Base-by-base conservation (phyloP, 139 green algal species). In the Volvox africanus region DNA sequence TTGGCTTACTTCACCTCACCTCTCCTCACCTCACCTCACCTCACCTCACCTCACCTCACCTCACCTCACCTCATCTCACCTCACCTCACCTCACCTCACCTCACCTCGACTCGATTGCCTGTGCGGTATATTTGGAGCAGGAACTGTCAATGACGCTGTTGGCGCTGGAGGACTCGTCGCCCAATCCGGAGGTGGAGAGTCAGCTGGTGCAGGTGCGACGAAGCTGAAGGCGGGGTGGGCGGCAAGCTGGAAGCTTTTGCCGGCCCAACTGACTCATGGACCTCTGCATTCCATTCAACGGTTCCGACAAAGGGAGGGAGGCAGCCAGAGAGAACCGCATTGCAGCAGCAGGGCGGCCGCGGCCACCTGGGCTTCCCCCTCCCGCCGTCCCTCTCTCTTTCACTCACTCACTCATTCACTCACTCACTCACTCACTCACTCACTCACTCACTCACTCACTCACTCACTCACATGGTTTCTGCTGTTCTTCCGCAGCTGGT, bases 81-180 rank as follows among this genome's bases (percentile, higher is more conserved):
- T 73, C 9, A 28, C 44, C 44, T 55, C 9, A 28, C 24, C 65
- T 73, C 9, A 28, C 44, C 44, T 55, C 5, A 73, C 65, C 11
- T 73, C 6, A 73, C 65, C 65, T 28, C 2, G 65, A 12, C 24
- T 19, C 62, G 62, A 19, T 17, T 73, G 21, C 65, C 21, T 24
- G 65, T 73, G 21, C 65, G 65, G 5, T 73, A n/a, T 73, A 2
- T 73, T 16, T 28, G 65, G 65, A 24, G 18, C 86, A 90, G 86
- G 30, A 61, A 3, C 37, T 90, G 73, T 90, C 86, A 0, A 73
- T 83, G 73, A 75, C 86, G n/a, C 73, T 90, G 44, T 44, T 90
- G 50, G 86, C 55, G 20, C 30, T 76, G 50, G 71, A 90, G 21
- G 50, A 73, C 18, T 33, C 37, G 17, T 13, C 17, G 24, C 9